Evolutionary conservation across 2,329 filamentous ascomycete species (phyloP).

Genomic region (Leptographium lundbergii): DNA sequence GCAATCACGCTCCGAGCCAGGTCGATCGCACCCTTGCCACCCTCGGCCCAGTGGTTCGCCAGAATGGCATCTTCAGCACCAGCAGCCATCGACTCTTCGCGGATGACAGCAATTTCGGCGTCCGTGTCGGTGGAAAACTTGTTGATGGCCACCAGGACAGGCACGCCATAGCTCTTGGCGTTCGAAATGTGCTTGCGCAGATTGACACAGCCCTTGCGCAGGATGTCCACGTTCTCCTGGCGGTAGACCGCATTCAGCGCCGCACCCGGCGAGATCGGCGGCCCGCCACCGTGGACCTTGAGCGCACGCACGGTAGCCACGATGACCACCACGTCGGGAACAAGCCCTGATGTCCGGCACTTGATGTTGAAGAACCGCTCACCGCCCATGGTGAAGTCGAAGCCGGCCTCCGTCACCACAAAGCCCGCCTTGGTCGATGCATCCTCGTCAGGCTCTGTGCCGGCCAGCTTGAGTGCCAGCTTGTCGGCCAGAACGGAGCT

Average conservation of each 20-base stretch:
- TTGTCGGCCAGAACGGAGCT: constrained; percentile 92
- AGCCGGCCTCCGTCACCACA: constrained; percentile 92
- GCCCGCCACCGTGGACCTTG: constrained; percentile 93
- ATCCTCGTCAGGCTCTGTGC: constrained; percentile 85
- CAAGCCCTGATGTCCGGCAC: constrained; percentile 84
- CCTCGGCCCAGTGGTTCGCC: constrained; percentile 94
- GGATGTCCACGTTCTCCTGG: constrained; percentile 84
- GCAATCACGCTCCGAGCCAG: constrained; percentile 78
- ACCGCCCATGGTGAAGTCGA: constrained; percentile 99
- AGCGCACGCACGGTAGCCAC: constrained; percentile 91
- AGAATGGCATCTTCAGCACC: constrained; percentile 89
- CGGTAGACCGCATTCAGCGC: constrained; percentile 79
- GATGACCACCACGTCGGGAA: constrained; percentile 86
- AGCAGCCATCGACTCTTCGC: constrained; percentile 81
- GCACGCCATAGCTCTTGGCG: constrained; percentile 77
- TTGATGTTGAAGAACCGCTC: constrained; percentile 99
- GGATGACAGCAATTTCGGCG: constrained; percentile 78
- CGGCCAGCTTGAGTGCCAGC: constrained; percentile 87
- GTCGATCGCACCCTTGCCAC: constrained; percentile 79
- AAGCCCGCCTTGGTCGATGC: constrained; percentile 74
- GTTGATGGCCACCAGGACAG: constrained; percentile 95
- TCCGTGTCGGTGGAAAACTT: constrained; percentile 89
- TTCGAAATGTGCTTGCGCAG: constrained; percentile 91
- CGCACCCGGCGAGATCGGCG: constrained; percentile 81
- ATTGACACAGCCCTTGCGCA: constrained; percentile 85